Evolutionary conservation across 495 filamentous ascomycete species (phyloP).

Genomic region (Peziza echinospora): DNA sequence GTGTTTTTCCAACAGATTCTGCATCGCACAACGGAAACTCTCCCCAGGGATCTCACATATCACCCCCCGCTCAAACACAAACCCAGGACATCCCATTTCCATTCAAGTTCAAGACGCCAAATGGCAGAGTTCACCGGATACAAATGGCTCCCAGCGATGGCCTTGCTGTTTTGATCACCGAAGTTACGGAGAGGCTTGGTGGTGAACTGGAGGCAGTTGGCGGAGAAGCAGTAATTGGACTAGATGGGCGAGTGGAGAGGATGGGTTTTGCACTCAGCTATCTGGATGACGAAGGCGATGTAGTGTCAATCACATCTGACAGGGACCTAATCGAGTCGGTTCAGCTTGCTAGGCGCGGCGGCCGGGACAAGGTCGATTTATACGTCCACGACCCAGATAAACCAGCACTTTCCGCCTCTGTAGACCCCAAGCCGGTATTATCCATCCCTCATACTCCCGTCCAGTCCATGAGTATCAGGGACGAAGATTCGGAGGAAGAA

Average conservation of each 20-base stretch:
- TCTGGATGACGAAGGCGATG: constrained; percentile 90
- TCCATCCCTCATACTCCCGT: constrained; percentile 33
- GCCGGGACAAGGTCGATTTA: constrained; percentile 80
- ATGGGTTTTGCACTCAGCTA: constrained; percentile 91
- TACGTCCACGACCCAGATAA: constrained; percentile 89
- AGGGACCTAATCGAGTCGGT: constrained; percentile 84
- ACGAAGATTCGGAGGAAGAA: constrained; percentile 42
- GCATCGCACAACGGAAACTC: constrained; percentile 80
- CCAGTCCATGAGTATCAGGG: constrained; percentile 36
- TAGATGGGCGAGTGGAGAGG: constrained; percentile 55
- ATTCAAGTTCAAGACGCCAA: constrained; percentile 99
- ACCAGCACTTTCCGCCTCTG: constrained; percentile 44
- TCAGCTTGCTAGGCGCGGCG: constrained; percentile 49
- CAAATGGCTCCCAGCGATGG: constrained; percentile 65
- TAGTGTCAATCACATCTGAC: constrained; percentile 92
- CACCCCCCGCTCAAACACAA: constrained; percentile 27
- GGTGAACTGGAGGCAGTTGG: constrained; percentile 71
- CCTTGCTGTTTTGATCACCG: constrained; percentile 56
- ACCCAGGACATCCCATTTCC: constrained; percentile 61
- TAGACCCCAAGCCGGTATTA: constrained; percentile 42
- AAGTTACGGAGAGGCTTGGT: constrained; percentile 69
- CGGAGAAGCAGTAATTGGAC: constrained; percentile 45
- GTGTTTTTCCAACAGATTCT: constrained; percentile 77
- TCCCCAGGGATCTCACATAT: constrained; percentile 39
- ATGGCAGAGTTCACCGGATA: constrained; percentile 79